Percentiles rank a stretch among this genome's conserved stretches.
Conservation (phyloP, 2,329 filamentous ascomycete species). For the Colletotrichum tropicale region DNA sequence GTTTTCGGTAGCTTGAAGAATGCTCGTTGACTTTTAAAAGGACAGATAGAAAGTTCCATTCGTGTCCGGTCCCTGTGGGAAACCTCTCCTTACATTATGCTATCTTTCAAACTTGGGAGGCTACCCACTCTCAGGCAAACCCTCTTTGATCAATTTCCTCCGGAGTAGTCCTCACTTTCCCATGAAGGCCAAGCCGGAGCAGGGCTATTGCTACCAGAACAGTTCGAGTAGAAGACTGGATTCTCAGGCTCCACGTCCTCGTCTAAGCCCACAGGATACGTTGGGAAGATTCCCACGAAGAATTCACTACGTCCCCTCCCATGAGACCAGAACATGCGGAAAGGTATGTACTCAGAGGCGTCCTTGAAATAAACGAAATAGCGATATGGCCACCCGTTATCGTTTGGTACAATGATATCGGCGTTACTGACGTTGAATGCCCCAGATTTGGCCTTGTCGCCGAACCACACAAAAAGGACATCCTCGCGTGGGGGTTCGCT, state of each 20-base stretch:
- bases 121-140: not conserved
- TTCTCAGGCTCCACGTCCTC: not conserved
- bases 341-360: not conserved
- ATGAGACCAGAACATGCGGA: conserved; percentile 2
- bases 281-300: not conserved
- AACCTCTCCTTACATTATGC: not conserved
- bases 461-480: not conserved
- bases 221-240: not conserved
- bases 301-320: not conserved
- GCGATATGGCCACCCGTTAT: not conserved
- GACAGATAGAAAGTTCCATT: not conserved
- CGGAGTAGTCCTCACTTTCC: not conserved
- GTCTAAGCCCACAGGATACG: not conserved
- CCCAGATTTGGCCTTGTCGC: not conserved
- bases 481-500: not conserved
- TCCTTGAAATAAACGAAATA: not conserved
- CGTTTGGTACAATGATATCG: not conserved
- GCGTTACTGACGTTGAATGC: not conserved
- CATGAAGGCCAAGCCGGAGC: not conserved
- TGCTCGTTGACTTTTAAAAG: not conserved
- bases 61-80: not conserved
- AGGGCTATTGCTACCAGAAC: not conserved
- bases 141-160: not conserved
- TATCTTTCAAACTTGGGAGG: not conserved
- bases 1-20: fast-evolving